Conservation (phyloP, 2,329 filamentous ascomycete species). For the Seiridium unicorne region DNA sequence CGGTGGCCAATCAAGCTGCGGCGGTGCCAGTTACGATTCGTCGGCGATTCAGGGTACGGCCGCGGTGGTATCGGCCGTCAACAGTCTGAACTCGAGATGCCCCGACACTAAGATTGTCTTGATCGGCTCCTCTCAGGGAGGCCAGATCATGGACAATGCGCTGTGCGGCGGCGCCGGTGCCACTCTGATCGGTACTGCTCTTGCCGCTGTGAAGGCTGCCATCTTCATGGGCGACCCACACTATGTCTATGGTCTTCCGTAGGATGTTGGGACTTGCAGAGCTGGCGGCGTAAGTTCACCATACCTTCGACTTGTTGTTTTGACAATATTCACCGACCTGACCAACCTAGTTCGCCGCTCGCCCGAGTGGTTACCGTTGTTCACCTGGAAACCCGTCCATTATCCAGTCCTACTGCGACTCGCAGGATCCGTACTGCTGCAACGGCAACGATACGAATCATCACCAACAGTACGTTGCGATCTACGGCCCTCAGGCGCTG, state of each 20-base stretch:
- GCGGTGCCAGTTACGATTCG: slow-evolving; percentile 52
- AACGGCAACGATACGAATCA: slow-evolving; percentile 58
- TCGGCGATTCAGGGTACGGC: slow-evolving; percentile 53
- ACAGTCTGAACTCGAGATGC: slow-evolving; percentile 51
- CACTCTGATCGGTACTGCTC: slow-evolving; percentile 43
- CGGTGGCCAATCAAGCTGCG: slow-evolving; percentile 55
- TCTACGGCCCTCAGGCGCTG: slow-evolving; percentile 58
- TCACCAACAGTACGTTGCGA: slow-evolving; percentile 62
- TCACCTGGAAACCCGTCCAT: slow-evolving; percentile 45
- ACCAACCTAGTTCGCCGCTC: slow-evolving; percentile 53
- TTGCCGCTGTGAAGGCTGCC: slow-evolving; percentile 55
- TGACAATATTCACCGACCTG: neutral
- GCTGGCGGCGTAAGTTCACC: slow-evolving; percentile 51
- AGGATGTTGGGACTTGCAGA: slow-evolving; percentile 60
- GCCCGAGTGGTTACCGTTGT: slow-evolving; percentile 56
- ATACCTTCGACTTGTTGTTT: neutral
- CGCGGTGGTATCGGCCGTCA: slow-evolving; percentile 57
- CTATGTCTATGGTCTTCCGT: slow-evolving; percentile 51
- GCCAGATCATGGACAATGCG: slow-evolving; percentile 62
- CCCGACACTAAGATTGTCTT: slow-evolving; percentile 57
- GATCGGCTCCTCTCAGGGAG: slow-evolving; percentile 64
- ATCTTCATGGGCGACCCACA: slow-evolving; percentile 65
- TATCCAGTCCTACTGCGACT: slow-evolving; percentile 65
- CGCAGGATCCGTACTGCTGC: slow-evolving; percentile 64
- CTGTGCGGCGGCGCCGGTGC: slow-evolving; percentile 56